Conservation (phyloP, 2,329 filamentous ascomycete species). For the Neofusicoccum sp. region DNA sequence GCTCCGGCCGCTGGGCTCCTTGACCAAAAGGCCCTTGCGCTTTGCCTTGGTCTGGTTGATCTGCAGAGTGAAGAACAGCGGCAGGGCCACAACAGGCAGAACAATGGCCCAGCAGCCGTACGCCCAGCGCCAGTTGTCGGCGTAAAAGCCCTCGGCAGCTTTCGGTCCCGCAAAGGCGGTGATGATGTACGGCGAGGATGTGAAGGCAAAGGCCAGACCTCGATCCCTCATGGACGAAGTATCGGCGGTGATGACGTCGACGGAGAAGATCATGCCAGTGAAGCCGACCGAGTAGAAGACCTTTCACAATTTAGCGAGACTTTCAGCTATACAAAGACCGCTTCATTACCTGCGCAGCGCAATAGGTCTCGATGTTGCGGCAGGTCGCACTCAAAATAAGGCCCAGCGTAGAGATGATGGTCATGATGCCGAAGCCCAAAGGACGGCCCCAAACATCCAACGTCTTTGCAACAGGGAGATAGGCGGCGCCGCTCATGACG, state of each 20-base stretch:
- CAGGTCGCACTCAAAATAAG: slow-evolving; percentile 60
- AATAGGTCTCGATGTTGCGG: slow-evolving; percentile 59
- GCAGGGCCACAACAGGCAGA: slow-evolving; percentile 56
- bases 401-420: slow-evolving; percentile 51
- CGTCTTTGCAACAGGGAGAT: slow-evolving; percentile 65
- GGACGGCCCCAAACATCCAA: slow-evolving; percentile 67
- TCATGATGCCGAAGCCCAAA: slow-evolving; percentile 58
- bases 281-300: slow-evolving; percentile 58
- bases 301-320: slow-evolving; percentile 35
- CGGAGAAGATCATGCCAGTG: slow-evolving; percentile 59
- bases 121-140: slow-evolving; percentile 64
- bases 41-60: slow-evolving; percentile 23
- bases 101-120: slow-evolving; percentile 67
- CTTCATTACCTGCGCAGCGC: slow-evolving; percentile 47
- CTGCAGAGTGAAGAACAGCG: not conserved
- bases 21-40: slow-evolving; percentile 50
- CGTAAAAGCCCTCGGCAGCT: slow-evolving; percentile 56
- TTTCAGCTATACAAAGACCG: not conserved
- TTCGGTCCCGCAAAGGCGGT: slow-evolving; percentile 63
- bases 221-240: slow-evolving; percentile 65
- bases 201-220: slow-evolving; percentile 62
- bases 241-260: slow-evolving; percentile 68
- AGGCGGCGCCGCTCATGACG: slow-evolving; percentile 52
- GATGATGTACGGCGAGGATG: slow-evolving; percentile 63
- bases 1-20: slow-evolving; percentile 47